Evolutionary conservation across 139 green algal genomes (phyloP), one percentile per base, ranked within the genome.

Genomic region (Asterochloris sp.): DNA sequence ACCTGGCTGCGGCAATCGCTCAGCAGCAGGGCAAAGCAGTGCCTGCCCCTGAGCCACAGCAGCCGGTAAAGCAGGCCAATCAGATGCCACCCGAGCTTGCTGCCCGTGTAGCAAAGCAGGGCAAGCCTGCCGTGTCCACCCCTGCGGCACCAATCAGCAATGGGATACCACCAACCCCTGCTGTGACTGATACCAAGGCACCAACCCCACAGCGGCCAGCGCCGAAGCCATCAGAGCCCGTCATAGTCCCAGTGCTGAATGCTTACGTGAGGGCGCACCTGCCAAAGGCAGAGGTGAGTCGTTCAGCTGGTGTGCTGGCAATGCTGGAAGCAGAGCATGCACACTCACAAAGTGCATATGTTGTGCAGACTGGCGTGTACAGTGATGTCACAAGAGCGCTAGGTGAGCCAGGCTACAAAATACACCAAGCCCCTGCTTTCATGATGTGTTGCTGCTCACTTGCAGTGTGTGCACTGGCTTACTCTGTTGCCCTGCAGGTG

Each of bases 271-370:
- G 60, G 26, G 62, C 26, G 12, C 69, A 71, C 16, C 66, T 84
- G 24, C 80, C 80, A 60, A 84, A 84, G 62, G 80, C 69, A 78
- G 80, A 84, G 80, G 80, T 84, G n/a, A 16, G 79, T 23, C 73
- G 13, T 71, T 74, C 10, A 60, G 76, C 24, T 21, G 10, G 27
- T 69, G 24, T 64, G 26, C 17, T 16, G 63, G 11, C 24, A 13
- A 76, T 67, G 66, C 24, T 78, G 26, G 14, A 13, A 73, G 71
- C 64, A 77, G 61, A 54, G 38, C 16, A 28, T 67, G 69, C 38
- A 82, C 64, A 26, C 81, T 78, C 47, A 28, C 61, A 24, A 74
- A 82, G 38, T 47, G 81, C 29, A 73, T 82, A 19, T 47, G 82
- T 27, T 21, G 62, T 75, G 24, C 15, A 23, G n/a, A 27, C 63